phyloP scores from a whole-genome alignment of 371 early-diverging fungal genomes.

The Choanephora cucurbitarum region DNA sequence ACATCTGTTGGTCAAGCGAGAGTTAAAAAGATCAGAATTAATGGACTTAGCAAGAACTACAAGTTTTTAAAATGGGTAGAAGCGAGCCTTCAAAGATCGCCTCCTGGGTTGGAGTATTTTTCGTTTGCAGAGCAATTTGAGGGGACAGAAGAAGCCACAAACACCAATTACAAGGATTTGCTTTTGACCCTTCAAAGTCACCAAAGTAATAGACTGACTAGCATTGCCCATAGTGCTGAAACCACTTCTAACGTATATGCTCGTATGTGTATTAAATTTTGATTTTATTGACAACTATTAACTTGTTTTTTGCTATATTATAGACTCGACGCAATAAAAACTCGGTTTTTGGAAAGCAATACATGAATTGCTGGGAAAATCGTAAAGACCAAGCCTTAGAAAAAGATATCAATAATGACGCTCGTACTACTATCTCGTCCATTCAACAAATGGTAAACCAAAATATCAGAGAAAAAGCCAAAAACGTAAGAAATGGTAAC shows the following conservation, averaged over 20 bases:
- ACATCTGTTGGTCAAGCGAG: background rate
- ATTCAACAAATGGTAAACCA: conserved; percentile 12
- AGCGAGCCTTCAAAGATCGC: conserved; percentile 4
- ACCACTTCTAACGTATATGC: conserved; percentile 9
- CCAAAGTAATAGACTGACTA: conserved; percentile 14
- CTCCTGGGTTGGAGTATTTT: conserved; percentile 12
- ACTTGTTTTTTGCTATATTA: conserved; percentile 12
- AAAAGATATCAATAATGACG: conserved; percentile 13
- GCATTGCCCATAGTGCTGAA: conserved; percentile 18
- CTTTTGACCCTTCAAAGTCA: conserved; percentile 10
- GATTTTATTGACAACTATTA: conserved; percentile 14
- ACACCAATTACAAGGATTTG: conserved; percentile 16
- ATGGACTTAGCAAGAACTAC: conserved; percentile 11
- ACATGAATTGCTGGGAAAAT: conserved; percentile 13
- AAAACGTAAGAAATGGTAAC: conserved; percentile 16
- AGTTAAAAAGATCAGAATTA: conserved; percentile 8
- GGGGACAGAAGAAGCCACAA: conserved; percentile 8
- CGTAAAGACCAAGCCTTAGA: conserved; percentile 13
- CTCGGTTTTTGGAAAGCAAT: conserved; percentile 16
- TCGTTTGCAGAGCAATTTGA: conserved; percentile 13
- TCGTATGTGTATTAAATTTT: conserved; percentile 12
- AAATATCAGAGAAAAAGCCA: conserved; percentile 10
- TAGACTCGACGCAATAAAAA: conserved; percentile 15
- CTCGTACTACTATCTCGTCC: conserved; percentile 14
- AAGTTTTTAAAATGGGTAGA: conserved; percentile 9